A percentile compares a stretch with the other conserved stretches of the same genome.
Conservation (phyloP, 306 rosid genomes). For the Biancaea sappan region DNA sequence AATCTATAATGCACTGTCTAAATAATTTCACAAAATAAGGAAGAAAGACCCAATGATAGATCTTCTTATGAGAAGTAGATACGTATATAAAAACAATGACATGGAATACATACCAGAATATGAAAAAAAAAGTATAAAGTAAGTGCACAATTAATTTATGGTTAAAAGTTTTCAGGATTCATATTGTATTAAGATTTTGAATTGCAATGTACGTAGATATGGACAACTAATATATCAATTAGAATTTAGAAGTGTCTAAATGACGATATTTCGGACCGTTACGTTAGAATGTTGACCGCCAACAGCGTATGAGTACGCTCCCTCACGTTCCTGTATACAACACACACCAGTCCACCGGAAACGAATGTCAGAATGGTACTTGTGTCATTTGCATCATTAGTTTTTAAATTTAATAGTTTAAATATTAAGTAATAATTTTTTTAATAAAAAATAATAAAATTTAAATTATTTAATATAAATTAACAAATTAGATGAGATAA, state of each 20-base stretch:
- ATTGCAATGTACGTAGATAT: not conserved
- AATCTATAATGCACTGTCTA: not conserved
- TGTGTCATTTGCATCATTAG: too few species aligned
- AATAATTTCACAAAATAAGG: too few species aligned
- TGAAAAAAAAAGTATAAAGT: not conserved
- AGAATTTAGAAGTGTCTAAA: not conserved
- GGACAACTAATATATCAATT: not conserved
- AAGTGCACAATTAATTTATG: not conserved
- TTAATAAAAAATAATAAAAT: too few species aligned
- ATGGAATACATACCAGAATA: not conserved
- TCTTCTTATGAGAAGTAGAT: too few species aligned
- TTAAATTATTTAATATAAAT: too few species aligned
- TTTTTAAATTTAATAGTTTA: too few species aligned
- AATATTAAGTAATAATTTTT: too few species aligned
- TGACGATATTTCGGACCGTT: not conserved
- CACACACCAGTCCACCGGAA: too few species aligned
- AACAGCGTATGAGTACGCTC: not conserved
- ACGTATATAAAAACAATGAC: not conserved
- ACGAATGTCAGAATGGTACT: too few species aligned
- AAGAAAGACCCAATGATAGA: not conserved
- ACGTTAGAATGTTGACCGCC: not conserved
- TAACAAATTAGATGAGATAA: too few species aligned
- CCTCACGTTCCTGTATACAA: constrained; percentile 10
- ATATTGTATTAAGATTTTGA: not conserved
- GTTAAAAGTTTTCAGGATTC: not conserved